Conservation (phyloP, 495 filamentous ascomycete genomes). For the Elaphomyces granulatus region DNA sequence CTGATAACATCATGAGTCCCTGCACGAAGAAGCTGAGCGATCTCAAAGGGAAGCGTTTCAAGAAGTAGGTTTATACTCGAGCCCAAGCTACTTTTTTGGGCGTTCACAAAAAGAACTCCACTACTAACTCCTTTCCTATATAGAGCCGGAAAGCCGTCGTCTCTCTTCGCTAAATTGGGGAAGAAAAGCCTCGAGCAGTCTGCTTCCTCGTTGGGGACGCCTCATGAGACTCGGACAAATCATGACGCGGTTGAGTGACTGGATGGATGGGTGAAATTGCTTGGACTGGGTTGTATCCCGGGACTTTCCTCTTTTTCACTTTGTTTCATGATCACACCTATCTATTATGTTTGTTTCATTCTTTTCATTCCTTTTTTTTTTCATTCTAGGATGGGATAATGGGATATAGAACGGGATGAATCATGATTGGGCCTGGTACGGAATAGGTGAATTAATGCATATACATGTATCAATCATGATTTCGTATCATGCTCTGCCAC, state of each 20-base stretch:
- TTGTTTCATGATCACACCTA: constrained; percentile 14
- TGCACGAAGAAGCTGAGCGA: constrained; percentile 81
- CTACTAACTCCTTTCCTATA: background rate
- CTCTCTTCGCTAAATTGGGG: constrained; percentile 35
- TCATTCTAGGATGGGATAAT: constrained; percentile 9
- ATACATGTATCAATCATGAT: too few species aligned
- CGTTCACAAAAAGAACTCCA: constrained; percentile 2
- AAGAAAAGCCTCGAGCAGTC: constrained; percentile 38
- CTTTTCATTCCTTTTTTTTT: constrained; percentile 7
- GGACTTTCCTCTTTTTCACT: constrained; percentile 4
- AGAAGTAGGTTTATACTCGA: constrained; percentile 32
- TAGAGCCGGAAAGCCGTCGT: constrained; percentile 35
- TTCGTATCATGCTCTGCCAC: too few species aligned
- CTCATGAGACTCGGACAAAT: background rate
- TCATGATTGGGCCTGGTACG: too few species aligned
- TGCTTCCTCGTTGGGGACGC: constrained; percentile 8
- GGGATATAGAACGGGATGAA: too few species aligned
- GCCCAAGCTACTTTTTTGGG: background rate
- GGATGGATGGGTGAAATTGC: constrained; percentile 4
- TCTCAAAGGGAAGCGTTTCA: constrained; percentile 68
- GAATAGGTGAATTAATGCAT: too few species aligned
- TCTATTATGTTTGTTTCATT: constrained; percentile 14
- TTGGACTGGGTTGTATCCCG: constrained; percentile 3
- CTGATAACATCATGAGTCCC: constrained; percentile 83
- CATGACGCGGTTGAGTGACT: background rate